Percentiles rank a stretch among this genome's conserved stretches.
Evolutionary conservation across 2,329 filamentous ascomycete genomes (phyloP).

Genomic region (Ciborinia camelliae): DNA sequence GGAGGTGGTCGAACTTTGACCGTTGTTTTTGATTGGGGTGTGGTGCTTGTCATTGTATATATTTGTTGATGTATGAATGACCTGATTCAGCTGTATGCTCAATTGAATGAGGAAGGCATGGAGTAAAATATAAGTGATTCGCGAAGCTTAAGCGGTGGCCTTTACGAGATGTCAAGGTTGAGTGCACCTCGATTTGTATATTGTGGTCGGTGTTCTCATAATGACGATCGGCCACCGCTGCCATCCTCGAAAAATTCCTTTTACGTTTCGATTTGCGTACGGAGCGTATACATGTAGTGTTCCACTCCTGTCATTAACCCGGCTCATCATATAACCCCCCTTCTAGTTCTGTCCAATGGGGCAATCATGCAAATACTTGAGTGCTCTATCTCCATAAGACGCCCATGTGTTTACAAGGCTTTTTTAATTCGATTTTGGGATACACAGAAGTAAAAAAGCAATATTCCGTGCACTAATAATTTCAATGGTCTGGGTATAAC

Average conservation of each 20-base stretch:
- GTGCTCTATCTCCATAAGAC: too few species aligned
- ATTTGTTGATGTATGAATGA: background rate
- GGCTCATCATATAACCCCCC: background rate
- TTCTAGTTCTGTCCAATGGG: background rate
- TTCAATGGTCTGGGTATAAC: too few species aligned
- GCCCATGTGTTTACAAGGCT: too few species aligned
- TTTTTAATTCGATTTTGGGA: too few species aligned
- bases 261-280: background rate
- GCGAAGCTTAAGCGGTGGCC: background rate
- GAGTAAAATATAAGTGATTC: too few species aligned
- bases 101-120: too few species aligned
- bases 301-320: background rate
- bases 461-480: too few species aligned
- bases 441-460: too few species aligned
- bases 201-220: background rate
- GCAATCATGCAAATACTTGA: background rate
- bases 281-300: background rate
- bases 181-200: background rate
- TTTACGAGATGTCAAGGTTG: background rate
- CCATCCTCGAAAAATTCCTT: background rate
- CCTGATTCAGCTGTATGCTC: background rate
- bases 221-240: background rate
- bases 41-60: background rate
- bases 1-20: background rate
- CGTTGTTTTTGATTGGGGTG: background rate